Conservation (phyloP, 2,329 filamentous ascomycete species). For the Fusarium oligoseptatum region DNA sequence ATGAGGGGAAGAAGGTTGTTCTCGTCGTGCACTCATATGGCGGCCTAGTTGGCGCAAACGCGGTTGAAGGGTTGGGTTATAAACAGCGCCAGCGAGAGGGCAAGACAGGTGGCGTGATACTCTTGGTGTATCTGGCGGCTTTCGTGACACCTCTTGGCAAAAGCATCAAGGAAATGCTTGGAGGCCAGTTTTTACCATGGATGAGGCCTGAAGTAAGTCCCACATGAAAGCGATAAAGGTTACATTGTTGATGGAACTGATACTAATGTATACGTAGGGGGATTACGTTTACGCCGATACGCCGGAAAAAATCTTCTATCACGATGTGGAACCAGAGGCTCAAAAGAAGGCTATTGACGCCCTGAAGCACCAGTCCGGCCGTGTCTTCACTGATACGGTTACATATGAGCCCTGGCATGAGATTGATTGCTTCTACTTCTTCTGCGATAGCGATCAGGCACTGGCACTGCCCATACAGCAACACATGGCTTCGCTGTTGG, state of each 20-base stretch:
- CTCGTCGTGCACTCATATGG: conserved; percentile 60
- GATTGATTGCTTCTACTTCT: conserved; percentile 45
- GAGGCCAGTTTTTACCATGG: conserved; percentile 46
- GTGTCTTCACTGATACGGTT: conserved; percentile 37
- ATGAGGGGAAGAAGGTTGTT: conserved; percentile 55
- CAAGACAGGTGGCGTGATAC: conserved; percentile 54
- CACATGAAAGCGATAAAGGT: not conserved
- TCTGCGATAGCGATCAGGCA: conserved; percentile 42
- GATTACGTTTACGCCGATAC: conserved; percentile 28
- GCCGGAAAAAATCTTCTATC: conserved; percentile 41
- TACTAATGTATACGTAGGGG: conserved; percentile 1
- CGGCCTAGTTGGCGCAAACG: conserved; percentile 56
- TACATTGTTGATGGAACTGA: not conserved
- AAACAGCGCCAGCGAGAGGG: conserved; percentile 49
- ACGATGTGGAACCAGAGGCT: conserved; percentile 35
- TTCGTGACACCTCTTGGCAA: conserved; percentile 49
- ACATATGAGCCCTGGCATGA: conserved; percentile 48
- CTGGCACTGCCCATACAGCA: conserved; percentile 36
- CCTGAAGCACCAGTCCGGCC: conserved; percentile 29
- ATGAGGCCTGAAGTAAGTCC: conserved; percentile 44
- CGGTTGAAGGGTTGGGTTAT: conserved; percentile 52
- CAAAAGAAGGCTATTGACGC: conserved; percentile 22
- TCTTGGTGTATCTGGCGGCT: conserved; percentile 52
- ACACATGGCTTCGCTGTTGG: conserved; percentile 34
- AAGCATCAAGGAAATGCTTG: conserved; percentile 44